Evolutionary conservation across 2,329 filamentous ascomycete species (phyloP).

Genomic region (Ophiostoma angusticollis): DNA sequence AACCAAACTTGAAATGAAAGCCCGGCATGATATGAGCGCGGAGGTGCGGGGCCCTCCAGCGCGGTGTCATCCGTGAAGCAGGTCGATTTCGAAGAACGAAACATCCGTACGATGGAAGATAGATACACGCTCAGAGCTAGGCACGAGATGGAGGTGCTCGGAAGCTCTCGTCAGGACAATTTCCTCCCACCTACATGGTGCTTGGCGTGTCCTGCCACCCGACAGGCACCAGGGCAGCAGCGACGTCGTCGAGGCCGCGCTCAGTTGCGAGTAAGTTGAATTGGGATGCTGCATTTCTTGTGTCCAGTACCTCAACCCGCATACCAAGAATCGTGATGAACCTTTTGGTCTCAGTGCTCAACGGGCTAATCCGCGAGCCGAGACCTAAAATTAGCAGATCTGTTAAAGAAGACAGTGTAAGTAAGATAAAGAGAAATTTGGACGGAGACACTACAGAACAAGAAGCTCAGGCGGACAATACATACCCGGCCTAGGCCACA

Average conservation of each 20-base stretch:
- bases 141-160: not conserved
- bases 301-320: conserved; percentile 79
- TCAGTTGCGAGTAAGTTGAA: conserved; percentile 95
- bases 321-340: conserved; percentile 69
- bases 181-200: no score
- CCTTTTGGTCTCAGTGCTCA: conserved; percentile 61
- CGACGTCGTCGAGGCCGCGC: conserved; percentile 70
- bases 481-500: conserved; percentile 84
- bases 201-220: conserved; percentile 54
- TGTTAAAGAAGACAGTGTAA: conserved; percentile 24
- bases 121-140: no score
- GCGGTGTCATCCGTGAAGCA: no score
- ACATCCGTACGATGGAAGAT: no score
- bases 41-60: no score
- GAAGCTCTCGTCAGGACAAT: no score
- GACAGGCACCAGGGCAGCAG: conserved; percentile 75
- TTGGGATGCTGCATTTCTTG: conserved; percentile 82
- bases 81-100: no score
- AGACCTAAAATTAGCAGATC: conserved; percentile 86
- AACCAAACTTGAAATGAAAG: no score
- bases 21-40: no score
- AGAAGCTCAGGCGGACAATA: not conserved
- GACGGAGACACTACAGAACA: no score
- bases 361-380: conserved; percentile 59
- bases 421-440: no score